Conservation (phyloP, 2,329 filamentous ascomycete species). For the Atkinsonella hypoxylon region DNA sequence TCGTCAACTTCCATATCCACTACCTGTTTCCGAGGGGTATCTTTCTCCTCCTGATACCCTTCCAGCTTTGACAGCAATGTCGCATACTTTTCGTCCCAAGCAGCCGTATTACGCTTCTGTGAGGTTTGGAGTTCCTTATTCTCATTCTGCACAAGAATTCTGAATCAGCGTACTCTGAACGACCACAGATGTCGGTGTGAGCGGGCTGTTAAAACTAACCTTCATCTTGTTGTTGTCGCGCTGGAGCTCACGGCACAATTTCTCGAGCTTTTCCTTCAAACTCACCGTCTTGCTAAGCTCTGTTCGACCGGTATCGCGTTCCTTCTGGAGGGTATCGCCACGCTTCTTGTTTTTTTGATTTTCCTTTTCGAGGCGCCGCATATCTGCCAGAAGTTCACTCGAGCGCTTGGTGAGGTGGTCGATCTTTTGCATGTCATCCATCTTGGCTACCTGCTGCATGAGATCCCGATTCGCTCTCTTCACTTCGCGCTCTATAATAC, state of each 20-base stretch:
- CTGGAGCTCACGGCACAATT: slow-evolving; percentile 85
- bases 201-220: slow-evolving; percentile 35
- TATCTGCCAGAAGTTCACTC: slow-evolving; percentile 80
- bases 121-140: slow-evolving; percentile 84
- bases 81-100: slow-evolving; percentile 77
- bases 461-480: slow-evolving; percentile 89
- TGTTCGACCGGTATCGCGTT: slow-evolving; percentile 79
- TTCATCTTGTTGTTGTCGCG: slow-evolving; percentile 98
- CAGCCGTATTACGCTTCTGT: slow-evolving; percentile 69
- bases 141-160: slow-evolving; percentile 51
- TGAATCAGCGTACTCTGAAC: too few relatives aligned
- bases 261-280: slow-evolving; percentile 94
- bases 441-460: slow-evolving; percentile 76
- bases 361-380: slow-evolving; percentile 91
- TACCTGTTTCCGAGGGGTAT: slow-evolving; percentile 66
- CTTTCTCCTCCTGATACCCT: slow-evolving; percentile 77
- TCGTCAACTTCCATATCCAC: slow-evolving; percentile 84
- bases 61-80: slow-evolving; percentile 73
- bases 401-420: slow-evolving; percentile 85
- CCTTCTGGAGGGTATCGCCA: slow-evolving; percentile 87
- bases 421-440: slow-evolving; percentile 84
- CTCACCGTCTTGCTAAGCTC: slow-evolving; percentile 84
- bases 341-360: slow-evolving; percentile 94
- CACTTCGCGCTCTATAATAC: slow-evolving; percentile 67
- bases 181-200: too few relatives aligned